These are phyloP conservation scores for Cladosporium sphaerospermum DNA, from an alignment of 2,329 filamentous ascomycete species.

Conservation along the genomic window DNA sequence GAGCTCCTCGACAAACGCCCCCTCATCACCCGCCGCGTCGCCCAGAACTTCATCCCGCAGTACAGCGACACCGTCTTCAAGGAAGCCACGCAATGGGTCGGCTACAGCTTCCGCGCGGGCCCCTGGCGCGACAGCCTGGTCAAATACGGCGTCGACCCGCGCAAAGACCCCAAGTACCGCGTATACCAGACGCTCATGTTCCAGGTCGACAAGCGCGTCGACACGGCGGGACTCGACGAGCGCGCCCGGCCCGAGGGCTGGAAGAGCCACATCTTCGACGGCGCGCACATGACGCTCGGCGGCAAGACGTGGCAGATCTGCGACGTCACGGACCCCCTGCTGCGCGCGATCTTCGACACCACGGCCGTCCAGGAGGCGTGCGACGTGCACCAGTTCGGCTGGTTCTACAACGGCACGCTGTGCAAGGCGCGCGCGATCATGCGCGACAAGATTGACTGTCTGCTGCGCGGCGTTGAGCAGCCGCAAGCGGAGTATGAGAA, in stretches of 20 bases:
- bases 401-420: constrained; percentile 76
- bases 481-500: constrained; percentile 24
- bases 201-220: constrained; percentile 48
- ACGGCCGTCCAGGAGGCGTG: constrained; percentile 44
- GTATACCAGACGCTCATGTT: constrained; percentile 87
- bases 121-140: constrained; percentile 88
- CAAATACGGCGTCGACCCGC: constrained; percentile 78
- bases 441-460: constrained; percentile 67
- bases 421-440: constrained; percentile 81
- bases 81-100: constrained; percentile 73
- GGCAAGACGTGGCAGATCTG: constrained; percentile 93
- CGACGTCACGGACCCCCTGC: constrained; percentile 76
- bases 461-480: constrained; percentile 32
- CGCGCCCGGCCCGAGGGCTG: constrained; percentile 25
- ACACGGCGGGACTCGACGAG: not conserved
- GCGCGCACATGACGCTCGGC: constrained; percentile 65
- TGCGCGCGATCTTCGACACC: constrained; percentile 60
- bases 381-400: constrained; percentile 60
- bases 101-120: constrained; percentile 87
- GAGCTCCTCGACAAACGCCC: constrained; percentile 66
- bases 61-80: constrained; percentile 54
- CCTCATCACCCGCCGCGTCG: constrained; percentile 77
- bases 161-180: constrained; percentile 67
- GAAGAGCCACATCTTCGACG: constrained; percentile 74
- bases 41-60: constrained; percentile 62